A percentile compares a stretch with the other conserved stretches of the same genome.
These are phyloP conservation scores for Colletotrichum eleusines DNA, from an alignment of 2,329 filamentous ascomycete genomes.

Conservation along the genomic window DNA sequence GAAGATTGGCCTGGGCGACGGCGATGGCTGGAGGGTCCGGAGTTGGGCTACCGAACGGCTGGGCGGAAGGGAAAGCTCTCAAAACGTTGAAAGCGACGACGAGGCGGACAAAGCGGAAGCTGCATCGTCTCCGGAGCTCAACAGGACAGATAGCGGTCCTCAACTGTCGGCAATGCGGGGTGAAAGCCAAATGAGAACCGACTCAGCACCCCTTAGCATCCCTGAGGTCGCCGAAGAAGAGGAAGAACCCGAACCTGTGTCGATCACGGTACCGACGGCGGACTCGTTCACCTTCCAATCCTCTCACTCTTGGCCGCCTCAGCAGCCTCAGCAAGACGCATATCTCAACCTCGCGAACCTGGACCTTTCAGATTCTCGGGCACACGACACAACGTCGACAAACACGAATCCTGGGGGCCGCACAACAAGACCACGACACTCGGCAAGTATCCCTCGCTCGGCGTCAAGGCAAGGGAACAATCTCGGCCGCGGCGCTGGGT, in stretches of 20 bases:
- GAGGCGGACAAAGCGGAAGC: conserved; percentile 74
- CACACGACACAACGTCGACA: conserved; percentile 53
- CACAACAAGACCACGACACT: conserved; percentile 37
- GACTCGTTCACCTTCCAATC: conserved; percentile 79
- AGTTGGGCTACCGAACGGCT: conserved; percentile 77
- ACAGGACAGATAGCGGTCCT: conserved; percentile 57
- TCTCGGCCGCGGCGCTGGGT: conserved; percentile 74
- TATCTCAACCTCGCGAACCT: conserved; percentile 73
- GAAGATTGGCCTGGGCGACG: conserved; percentile 81
- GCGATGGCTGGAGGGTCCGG: conserved; percentile 76
- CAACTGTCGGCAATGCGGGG: conserved; percentile 20
- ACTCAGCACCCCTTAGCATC: conserved; percentile 50
- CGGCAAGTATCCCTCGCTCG: conserved; percentile 36
- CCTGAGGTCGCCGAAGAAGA: conserved; percentile 37
- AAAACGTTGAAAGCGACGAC: conserved; percentile 75
- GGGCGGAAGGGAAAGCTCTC: conserved; percentile 70
- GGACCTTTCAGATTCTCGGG: conserved; percentile 66
- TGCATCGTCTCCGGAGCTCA: conserved; percentile 69
- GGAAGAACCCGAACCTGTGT: conserved; percentile 45
- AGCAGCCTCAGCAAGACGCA: conserved; percentile 61
- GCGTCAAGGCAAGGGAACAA: conserved; percentile 49
- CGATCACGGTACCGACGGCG: conserved; percentile 65
- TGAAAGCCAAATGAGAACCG: conserved; percentile 48
- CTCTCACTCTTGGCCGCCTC: conserved; percentile 61
- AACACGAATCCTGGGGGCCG: conserved; percentile 43